Evolutionary conservation across 2,329 filamentous ascomycete species (phyloP).

Genomic region (Blastomyces percursus): DNA sequence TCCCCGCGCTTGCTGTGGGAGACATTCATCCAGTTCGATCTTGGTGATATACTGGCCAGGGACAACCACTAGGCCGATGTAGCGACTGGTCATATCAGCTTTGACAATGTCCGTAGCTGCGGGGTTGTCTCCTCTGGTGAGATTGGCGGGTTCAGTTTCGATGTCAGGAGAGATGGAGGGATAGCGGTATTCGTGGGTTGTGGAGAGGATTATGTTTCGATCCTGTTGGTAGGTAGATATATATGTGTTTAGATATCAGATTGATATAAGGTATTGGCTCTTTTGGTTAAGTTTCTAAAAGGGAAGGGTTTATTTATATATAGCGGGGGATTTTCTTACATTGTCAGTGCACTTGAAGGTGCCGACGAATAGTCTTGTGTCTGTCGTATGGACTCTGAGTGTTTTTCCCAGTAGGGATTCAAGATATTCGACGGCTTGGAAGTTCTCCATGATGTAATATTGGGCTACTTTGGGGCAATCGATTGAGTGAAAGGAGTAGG

Average conservation of each 20-base stretch:
- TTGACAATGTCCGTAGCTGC: conserved; percentile 35
- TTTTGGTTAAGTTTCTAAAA: background rate
- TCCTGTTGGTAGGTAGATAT: conserved; percentile 45
- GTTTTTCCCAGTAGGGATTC: conserved; percentile 63
- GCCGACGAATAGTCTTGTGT: conserved; percentile 80
- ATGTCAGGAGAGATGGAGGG: conserved; percentile 44
- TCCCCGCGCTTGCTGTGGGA: background rate
- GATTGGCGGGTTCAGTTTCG: conserved; percentile 25
- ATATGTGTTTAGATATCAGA: background rate
- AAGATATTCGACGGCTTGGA: conserved; percentile 29
- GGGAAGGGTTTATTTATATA: background rate
- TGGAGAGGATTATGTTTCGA: conserved; percentile 72
- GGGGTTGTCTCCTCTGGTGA: conserved; percentile 21
- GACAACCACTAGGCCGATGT: conserved; percentile 79
- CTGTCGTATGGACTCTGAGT: conserved; percentile 66
- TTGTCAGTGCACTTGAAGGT: conserved; percentile 91
- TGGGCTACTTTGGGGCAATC: background rate
- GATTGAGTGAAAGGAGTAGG: too few relatives aligned
- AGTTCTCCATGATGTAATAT: conserved; percentile 24
- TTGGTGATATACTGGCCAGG: conserved; percentile 75
- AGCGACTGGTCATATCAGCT: conserved; percentile 70
- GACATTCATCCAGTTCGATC: conserved; percentile 64
- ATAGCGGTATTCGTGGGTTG: conserved; percentile 80
- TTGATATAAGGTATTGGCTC: background rate
- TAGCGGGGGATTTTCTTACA: conserved; percentile 38